These are phyloP conservation scores for Neurospora hispaniola DNA, from an alignment of 495 filamentous ascomycete species.

Conservation along the genomic window DNA sequence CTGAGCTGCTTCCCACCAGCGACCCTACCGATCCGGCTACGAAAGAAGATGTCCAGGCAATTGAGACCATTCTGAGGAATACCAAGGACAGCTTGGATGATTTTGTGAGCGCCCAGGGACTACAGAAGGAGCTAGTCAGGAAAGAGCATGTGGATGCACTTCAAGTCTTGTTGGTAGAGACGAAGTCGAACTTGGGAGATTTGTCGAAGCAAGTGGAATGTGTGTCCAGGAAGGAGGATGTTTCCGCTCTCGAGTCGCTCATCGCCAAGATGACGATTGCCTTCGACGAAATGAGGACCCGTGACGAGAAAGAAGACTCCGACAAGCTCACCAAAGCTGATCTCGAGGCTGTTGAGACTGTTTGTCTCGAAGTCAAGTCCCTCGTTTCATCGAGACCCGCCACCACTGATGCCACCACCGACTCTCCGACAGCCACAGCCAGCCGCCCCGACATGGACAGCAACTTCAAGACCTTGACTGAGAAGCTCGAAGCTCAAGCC, in stretches of 20 bases:
- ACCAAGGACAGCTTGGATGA: constrained; percentile 78
- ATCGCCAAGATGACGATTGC: constrained; percentile 62
- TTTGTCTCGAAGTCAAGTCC: constrained; percentile 70
- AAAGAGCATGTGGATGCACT: constrained; percentile 69
- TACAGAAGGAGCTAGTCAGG: constrained; percentile 45
- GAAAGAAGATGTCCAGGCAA: constrained; percentile 73
- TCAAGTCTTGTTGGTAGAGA: constrained; percentile 58
- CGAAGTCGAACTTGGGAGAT: constrained; percentile 55
- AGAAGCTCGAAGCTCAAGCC: constrained; percentile 47
- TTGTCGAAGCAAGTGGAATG: constrained; percentile 49
- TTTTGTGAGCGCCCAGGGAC: constrained; percentile 26
- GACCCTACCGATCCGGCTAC: constrained; percentile 31
- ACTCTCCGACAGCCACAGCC: background rate
- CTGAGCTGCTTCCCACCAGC: constrained; percentile 15
- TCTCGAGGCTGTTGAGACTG: constrained; percentile 63
- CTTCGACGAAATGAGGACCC: constrained; percentile 67
- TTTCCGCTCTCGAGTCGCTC: constrained; percentile 62
- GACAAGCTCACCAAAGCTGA: constrained; percentile 69
- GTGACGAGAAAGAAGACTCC: constrained; percentile 48
- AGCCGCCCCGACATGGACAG: constrained; percentile 47
- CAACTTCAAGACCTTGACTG: constrained; percentile 60
- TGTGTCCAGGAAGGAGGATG: constrained; percentile 62
- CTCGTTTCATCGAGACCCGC: constrained; percentile 34
- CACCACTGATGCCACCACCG: background rate
- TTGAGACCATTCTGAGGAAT: constrained; percentile 76